These are phyloP conservation scores for Cornus florida DNA, from an alignment of 148 eudicot genomes.

Conservation along the genomic window DNA sequence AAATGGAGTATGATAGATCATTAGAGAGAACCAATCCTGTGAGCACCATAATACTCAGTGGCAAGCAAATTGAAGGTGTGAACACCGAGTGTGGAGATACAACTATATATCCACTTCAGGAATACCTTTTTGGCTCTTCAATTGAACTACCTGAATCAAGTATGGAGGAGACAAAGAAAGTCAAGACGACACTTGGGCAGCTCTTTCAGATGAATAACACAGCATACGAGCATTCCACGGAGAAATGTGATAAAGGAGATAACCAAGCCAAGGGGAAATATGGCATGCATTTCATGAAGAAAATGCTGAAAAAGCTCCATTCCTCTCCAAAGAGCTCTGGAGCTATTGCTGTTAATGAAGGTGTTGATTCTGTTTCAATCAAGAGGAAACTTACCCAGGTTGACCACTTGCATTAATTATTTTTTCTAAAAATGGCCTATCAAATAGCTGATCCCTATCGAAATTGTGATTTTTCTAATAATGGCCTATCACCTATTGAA, in stretches of 20 bases:
- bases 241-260: slow-evolving; percentile 11
- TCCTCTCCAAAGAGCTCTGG: slow-evolving; percentile 21
- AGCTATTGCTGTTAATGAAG: slow-evolving; percentile 16
- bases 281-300: slow-evolving; percentile 26
- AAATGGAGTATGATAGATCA: slow-evolving; percentile 31
- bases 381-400: not conserved
- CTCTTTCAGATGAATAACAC: slow-evolving; percentile 35
- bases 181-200: slow-evolving; percentile 36
- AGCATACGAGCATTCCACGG: slow-evolving; percentile 14
- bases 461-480: not conserved
- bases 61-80: slow-evolving; percentile 34
- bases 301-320: slow-evolving; percentile 38
- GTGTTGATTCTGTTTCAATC: slow-evolving; percentile 19
- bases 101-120: slow-evolving; percentile 54
- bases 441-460: not conserved
- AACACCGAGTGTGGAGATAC: slow-evolving; percentile 18
- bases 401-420: not conserved
- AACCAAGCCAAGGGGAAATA: slow-evolving; percentile 17
- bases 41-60: slow-evolving; percentile 40
- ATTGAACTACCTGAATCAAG: slow-evolving; percentile 28
- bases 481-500: not conserved
- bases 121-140: slow-evolving; percentile 57
- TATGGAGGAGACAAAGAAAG: slow-evolving; percentile 33
- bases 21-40: slow-evolving; percentile 44
- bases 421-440: not conserved